Evolutionary conservation across 2,329 filamentous ascomycete species (phyloP).

Genomic region (Ascochyta lentis): DNA sequence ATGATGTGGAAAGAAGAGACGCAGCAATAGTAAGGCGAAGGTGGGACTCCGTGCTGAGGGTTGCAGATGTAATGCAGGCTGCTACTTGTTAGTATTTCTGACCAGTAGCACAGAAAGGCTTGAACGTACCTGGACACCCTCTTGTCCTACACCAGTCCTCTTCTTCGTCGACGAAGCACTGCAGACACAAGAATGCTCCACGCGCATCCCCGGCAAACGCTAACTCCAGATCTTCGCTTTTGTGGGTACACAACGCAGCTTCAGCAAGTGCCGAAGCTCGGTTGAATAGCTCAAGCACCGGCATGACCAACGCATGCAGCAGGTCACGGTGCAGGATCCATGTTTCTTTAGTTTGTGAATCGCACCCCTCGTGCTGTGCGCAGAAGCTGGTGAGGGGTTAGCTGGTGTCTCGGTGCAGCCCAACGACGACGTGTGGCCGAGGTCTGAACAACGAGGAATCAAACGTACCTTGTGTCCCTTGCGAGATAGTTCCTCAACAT

Average conservation of each 20-base stretch:
- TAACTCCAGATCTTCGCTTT: conserved; percentile 61
- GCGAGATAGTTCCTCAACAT: conserved; percentile 53
- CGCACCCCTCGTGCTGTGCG: conserved; percentile 46
- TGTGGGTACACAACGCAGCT: conserved; percentile 56
- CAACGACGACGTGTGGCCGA: not conserved
- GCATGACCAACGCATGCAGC: conserved; percentile 64
- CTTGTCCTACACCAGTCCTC: conserved; percentile 64
- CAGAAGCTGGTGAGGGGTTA: conserved; percentile 50
- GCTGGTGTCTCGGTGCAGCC: conserved; percentile 2
- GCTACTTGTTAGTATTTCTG: conserved; percentile 14
- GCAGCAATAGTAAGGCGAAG: conserved; percentile 57
- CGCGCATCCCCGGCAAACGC: conserved; percentile 64
- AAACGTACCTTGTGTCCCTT: conserved; percentile 49
- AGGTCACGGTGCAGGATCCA: conserved; percentile 65
- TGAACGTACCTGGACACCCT: conserved; percentile 57
- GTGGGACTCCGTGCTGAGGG: conserved; percentile 56
- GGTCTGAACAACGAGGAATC: conserved; percentile 1
- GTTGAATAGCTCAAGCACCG: conserved; percentile 63
- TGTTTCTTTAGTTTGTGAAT: conserved; percentile 42
- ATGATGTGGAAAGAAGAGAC: conserved; percentile 51
- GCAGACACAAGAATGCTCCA: conserved; percentile 64
- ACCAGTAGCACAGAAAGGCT: no score
- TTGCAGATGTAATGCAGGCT: conserved; percentile 54
- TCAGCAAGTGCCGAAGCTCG: conserved; percentile 62
- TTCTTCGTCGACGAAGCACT: conserved; percentile 64